A percentile compares a stretch with the other conserved stretches of the same genome.
phyloP scores from a whole-genome alignment of 73 alveolate species.

The Stentor roeselii region DNA sequence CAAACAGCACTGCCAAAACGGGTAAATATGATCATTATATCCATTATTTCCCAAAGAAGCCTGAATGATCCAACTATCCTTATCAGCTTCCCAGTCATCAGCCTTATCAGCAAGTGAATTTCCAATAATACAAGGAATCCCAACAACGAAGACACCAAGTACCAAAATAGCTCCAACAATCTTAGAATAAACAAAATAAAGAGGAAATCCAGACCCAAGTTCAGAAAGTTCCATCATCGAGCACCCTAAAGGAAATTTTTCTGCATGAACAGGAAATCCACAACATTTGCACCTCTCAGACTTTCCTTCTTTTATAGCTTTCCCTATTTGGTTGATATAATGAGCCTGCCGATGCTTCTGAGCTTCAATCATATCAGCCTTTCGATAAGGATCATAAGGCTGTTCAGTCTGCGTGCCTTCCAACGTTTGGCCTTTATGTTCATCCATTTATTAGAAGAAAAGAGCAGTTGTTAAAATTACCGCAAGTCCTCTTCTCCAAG shows the following conservation, averaged over 20 bases:
- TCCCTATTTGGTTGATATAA: not conserved
- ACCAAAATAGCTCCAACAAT: not conserved
- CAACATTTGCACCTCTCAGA: slow-evolving; percentile 11
- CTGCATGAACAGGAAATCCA: not conserved
- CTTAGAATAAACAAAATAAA: not conserved
- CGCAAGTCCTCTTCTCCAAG: not conserved
- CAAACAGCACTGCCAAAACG: not conserved
- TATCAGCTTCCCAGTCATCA: not conserved
- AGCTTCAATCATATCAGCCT: not conserved
- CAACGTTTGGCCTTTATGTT: not conserved
- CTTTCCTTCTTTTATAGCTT: not conserved
- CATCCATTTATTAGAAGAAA: not conserved
- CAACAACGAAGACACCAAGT: not conserved
- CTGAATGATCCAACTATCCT: not conserved
- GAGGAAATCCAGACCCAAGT: slow-evolving; percentile 8
- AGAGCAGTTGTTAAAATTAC: not conserved
- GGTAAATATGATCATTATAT: not conserved
- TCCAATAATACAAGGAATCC: slow-evolving; percentile 3
- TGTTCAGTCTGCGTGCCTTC: not conserved
- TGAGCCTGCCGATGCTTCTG: not conserved
- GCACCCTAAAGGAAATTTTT: not conserved
- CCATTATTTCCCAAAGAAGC: slow-evolving; percentile 7
- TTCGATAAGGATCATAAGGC: not conserved
- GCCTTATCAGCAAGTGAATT: not conserved
- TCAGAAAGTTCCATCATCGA: not conserved